Conservation (phyloP, 2,329 filamentous ascomycete genomes). For the Penicillium glabrum region DNA sequence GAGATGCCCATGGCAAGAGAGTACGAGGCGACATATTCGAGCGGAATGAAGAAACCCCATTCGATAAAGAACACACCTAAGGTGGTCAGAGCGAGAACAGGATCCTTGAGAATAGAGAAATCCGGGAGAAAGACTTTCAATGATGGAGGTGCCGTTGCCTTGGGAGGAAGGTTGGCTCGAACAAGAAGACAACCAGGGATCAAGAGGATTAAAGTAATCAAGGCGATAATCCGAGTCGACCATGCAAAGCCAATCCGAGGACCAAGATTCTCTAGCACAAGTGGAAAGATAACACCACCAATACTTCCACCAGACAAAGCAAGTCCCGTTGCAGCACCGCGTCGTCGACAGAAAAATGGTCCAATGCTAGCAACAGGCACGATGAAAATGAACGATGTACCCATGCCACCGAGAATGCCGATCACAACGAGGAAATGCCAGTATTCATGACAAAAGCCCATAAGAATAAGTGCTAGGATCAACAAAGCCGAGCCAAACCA, state of each 20-base stretch:
- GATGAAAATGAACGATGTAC: constrained; percentile 19
- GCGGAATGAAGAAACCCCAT: constrained; percentile 37
- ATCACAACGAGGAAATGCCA: constrained; percentile 20
- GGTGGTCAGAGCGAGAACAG: constrained; percentile 22
- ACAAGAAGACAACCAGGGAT: constrained; percentile 15
- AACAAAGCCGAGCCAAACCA: constrained; percentile 21
- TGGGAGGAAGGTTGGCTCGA: constrained; percentile 9
- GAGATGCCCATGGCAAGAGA: constrained; percentile 26
- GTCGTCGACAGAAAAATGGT: constrained; percentile 14
- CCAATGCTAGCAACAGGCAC: constrained; percentile 17
- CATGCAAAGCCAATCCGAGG: constrained; percentile 17
- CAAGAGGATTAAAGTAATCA: constrained; percentile 15
- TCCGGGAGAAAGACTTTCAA: constrained; percentile 16
- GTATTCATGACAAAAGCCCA: constrained; percentile 14
- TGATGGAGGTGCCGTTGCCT: constrained; percentile 9
- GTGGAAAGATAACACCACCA: constrained; percentile 20
- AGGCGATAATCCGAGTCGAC: constrained; percentile 14
- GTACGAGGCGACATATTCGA: constrained; percentile 37
- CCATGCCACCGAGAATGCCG: constrained; percentile 13
- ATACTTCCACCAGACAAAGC: constrained; percentile 17
- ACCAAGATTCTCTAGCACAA: constrained; percentile 14
- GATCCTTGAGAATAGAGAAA: constrained; percentile 12
- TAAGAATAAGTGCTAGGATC: constrained; percentile 32
- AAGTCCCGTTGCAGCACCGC: constrained; percentile 16
- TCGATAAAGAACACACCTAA: constrained; percentile 35